A percentile compares a stretch with the other conserved stretches of the same genome.
Conservation (phyloP, 2,329 filamentous ascomycete species). For the Monosporascus sp. region DNA sequence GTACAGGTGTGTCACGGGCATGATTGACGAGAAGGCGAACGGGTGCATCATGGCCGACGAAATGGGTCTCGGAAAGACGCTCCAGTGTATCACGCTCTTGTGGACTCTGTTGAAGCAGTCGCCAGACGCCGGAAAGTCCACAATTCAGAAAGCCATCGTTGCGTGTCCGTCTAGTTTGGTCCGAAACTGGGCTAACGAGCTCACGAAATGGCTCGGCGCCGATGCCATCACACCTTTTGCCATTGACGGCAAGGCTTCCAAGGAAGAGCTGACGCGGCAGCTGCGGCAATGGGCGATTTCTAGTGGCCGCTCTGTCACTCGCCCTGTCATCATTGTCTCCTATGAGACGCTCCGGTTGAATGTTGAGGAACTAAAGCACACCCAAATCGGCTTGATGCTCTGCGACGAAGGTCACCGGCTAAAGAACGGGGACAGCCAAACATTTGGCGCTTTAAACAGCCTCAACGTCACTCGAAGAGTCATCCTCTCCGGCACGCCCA, state of each 20-base stretch:
- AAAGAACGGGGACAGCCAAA: slow-evolving; percentile 95
- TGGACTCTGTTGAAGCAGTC: slow-evolving; percentile 97
- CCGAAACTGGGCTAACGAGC: slow-evolving; percentile 95
- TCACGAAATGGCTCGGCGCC: slow-evolving; percentile 92
- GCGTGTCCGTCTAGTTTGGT: slow-evolving; percentile 95
- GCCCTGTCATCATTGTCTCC: slow-evolving; percentile 94
- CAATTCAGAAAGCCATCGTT: slow-evolving; percentile 95
- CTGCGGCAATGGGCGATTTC: slow-evolving; percentile 93
- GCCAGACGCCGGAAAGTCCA: slow-evolving; percentile 86
- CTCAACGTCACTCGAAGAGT: slow-evolving; percentile 88
- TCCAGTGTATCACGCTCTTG: slow-evolving; percentile 94
- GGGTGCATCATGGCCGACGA: slow-evolving; percentile 99
- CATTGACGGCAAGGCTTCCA: slow-evolving; percentile 92
- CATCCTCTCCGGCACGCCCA: slow-evolving; percentile 93
- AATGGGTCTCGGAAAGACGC: slow-evolving; percentile 95
- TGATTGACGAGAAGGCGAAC: slow-evolving; percentile 89
- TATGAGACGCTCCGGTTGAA: slow-evolving; percentile 94
- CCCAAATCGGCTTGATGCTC: slow-evolving; percentile 84
- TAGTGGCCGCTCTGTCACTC: slow-evolving; percentile 79
- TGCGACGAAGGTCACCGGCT: slow-evolving; percentile 96
- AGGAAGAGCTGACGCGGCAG: slow-evolving; percentile 86
- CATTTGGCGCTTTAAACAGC: slow-evolving; percentile 84
- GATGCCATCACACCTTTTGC: slow-evolving; percentile 91
- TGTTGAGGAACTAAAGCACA: slow-evolving; percentile 82
- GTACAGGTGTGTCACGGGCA: slow-evolving; percentile 89